Evolutionary conservation across 1,284 basidiomycete genomes (phyloP).

Genomic region (Heterobasidion occidentale): DNA sequence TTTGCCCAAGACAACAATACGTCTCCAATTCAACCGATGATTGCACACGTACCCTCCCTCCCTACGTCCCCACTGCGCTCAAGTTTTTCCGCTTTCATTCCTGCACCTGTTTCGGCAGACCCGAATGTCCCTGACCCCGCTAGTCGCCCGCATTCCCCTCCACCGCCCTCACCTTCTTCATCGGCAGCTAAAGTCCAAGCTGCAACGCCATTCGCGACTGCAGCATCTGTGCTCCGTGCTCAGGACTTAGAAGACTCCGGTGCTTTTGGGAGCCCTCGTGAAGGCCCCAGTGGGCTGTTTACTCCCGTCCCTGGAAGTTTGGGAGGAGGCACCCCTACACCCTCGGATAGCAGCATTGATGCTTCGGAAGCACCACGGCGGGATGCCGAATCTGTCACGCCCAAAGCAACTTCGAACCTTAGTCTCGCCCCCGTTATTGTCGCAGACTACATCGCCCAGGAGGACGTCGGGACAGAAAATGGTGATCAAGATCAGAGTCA

Average conservation of each 20-base stretch:
- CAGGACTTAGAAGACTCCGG: slow-evolving; percentile 1
- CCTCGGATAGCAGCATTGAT: slow-evolving; percentile 1
- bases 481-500: no score
- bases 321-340: slow-evolving; percentile 8
- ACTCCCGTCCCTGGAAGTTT: slow-evolving; percentile 8
- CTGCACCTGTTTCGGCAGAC: slow-evolving; percentile 34
- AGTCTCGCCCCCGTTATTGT: neutral
- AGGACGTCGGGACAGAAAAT: neutral
- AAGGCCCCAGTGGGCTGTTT: slow-evolving; percentile 8
- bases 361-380: neutral
- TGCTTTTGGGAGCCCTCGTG: neutral
- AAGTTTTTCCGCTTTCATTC: slow-evolving; percentile 14
- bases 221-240: neutral
- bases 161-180: neutral
- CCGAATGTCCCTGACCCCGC: slow-evolving; percentile 31
- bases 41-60: neutral
- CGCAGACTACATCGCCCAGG: neutral
- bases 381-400: neutral
- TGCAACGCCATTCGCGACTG: neutral
- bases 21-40: no score
- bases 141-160: slow-evolving; percentile 3
- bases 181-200: neutral
- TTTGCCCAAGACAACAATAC: neutral
- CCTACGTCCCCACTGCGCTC: neutral
- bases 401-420: neutral